Evolutionary conservation across 2,329 filamentous ascomycete species (phyloP).

Genomic region (Cercospora nicotianae): DNA sequence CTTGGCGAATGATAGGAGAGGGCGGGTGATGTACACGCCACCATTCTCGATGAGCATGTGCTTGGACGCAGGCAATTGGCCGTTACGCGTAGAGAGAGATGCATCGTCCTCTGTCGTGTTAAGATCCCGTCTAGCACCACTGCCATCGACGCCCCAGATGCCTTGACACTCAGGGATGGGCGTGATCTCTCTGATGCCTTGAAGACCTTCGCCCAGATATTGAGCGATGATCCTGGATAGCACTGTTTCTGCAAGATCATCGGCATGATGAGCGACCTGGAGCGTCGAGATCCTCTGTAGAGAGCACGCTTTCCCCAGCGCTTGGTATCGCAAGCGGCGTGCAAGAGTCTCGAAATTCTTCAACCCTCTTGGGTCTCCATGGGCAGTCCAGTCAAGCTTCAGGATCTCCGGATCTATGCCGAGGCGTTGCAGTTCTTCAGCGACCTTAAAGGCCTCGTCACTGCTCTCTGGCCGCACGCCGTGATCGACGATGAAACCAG

Average conservation of each 20-base stretch:
- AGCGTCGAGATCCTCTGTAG: constrained; percentile 57
- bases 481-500: constrained; percentile 64
- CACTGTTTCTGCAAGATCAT: constrained; percentile 89
- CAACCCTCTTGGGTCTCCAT: constrained; percentile 45
- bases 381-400: constrained; percentile 42
- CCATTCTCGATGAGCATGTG: constrained; percentile 35
- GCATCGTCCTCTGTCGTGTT: background rate
- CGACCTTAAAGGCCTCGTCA: constrained; percentile 56
- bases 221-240: constrained; percentile 72
- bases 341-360: constrained; percentile 76
- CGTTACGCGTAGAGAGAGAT: background rate
- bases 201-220: constrained; percentile 67
- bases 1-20: constrained; percentile 71
- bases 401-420: constrained; percentile 32
- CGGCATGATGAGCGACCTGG: constrained; percentile 80
- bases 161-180: constrained; percentile 80
- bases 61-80: background rate
- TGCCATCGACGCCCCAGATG: constrained; percentile 64
- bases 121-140: constrained; percentile 27
- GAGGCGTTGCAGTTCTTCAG: constrained; percentile 32
- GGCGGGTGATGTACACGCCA: constrained; percentile 67
- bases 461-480: constrained; percentile 56
- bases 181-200: constrained; percentile 28
- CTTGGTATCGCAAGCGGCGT: constrained; percentile 70
- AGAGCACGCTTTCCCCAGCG: constrained; percentile 63